These are phyloP conservation scores for Mortierella sp. DNA, from an alignment of 371 early-diverging fungal species.

Conservation along the genomic window DNA sequence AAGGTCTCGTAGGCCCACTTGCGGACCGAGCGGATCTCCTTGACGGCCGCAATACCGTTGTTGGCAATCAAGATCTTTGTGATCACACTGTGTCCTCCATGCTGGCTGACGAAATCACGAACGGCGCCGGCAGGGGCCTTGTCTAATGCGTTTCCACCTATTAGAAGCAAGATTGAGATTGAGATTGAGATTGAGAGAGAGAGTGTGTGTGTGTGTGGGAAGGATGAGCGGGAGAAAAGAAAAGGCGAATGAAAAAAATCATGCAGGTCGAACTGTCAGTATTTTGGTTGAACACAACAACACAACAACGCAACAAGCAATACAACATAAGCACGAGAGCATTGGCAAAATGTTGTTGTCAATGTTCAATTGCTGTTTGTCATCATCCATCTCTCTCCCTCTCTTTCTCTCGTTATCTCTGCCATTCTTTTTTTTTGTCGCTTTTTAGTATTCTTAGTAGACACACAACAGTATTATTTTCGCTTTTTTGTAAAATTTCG, in stretches of 20 bases:
- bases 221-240: no score
- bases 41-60: constrained; percentile 99
- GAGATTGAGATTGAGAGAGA: not conserved
- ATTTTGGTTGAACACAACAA: constrained; percentile 1
- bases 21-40: constrained; percentile 98
- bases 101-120: constrained; percentile 81
- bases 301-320: not conserved
- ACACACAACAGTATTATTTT: not conserved
- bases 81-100: constrained; percentile 91
- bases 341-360: not conserved
- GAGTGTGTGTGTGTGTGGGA: no score
- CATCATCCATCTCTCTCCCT: not conserved
- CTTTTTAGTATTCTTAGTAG: not conserved
- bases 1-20: constrained; percentile 99
- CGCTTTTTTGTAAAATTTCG: not conserved
- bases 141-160: constrained; percentile 74
- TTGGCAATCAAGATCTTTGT: constrained; percentile 96
- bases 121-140: constrained; percentile 70
- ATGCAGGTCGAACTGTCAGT: not conserved
- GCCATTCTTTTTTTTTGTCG: not conserved
- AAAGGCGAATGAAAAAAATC: not conserved
- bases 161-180: not conserved
- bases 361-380: constrained; percentile 8
- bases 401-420: not conserved
- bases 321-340: not conserved